Evolutionary conservation across 2,329 filamentous ascomycete genomes (phyloP), one percentile per base, ranked within the genome.

Genomic region (Teratosphaeria gauchensis): DNA sequence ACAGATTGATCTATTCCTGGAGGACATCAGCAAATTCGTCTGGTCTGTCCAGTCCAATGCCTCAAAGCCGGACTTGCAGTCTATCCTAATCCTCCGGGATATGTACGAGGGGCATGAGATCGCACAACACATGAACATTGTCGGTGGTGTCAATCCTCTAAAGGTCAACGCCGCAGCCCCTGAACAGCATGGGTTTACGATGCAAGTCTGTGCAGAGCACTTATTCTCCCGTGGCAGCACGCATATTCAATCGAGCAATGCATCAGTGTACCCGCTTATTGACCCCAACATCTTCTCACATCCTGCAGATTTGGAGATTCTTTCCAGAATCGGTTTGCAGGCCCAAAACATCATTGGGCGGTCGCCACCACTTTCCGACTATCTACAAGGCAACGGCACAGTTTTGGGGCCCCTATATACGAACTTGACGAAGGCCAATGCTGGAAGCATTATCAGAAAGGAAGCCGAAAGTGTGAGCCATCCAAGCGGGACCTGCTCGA

Each of bases 131-230:
- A 61, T 58, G 59, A 61, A 61, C 54, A 60, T 63, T 19, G 62
- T 63, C 11, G 59, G 61, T 51, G 66, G 65, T 48, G 66, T 66
- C 56, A 66, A 61, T 55, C 62, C 64, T 1, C 57, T 60, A n/a
- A 61, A 61, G 24, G 60, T 62, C 42, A 66, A 67, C 58, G 64
- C 66, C 58, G 65, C 62, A 24, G 63, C 58, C 35, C 59, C 62
- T 5, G 58, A 57, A 12, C 57, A 57, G 2, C 59, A 56, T 2
- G 64, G 65, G 7, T 55, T 64, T 42, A 85, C 81, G 0, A 78
- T 86, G 1, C 80, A 86, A 56, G 78, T 80, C 11, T 77, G 80
- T 59, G 71, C 80, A 24, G 69, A 80, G 9, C 76, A 77, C 0
- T 78, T 79, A 0, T 63, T 80, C 33, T 80, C 78, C 61, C 74